Evolutionary conservation across 805 yeast genomes (phyloP), one percentile per base, ranked within the genome.

Genomic region (Kodamaea jinghongensis): DNA sequence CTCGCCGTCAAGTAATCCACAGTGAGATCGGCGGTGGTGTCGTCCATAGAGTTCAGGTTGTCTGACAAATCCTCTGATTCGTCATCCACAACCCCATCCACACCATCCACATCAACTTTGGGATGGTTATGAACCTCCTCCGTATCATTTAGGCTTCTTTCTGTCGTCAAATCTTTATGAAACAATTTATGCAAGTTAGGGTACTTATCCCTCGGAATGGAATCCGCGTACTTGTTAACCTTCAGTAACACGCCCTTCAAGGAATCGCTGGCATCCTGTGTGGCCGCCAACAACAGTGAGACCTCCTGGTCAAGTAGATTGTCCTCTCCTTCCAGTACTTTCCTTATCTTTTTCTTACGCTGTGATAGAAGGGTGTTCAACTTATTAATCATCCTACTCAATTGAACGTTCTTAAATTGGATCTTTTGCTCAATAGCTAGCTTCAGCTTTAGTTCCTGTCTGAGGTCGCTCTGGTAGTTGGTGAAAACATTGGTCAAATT

Each of bases 391-490:
- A 54, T 45, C 43, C 65, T 65, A 13, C 64, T 61, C 10, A 67
- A 55, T 28, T 54, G 55, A 17, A 67, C 61, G 47, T 69, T 69
- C 40, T 65, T 64, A 43, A 55, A 57, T 48, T 69, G 75, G 30
- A 70, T 58, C 42, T 55, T 56, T 49, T 68, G 73, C 46, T 70
- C 74, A 10, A 60, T 49, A 7, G 63, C 49, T 32, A 70, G 46
- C 31, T 62, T 60, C 17, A 45, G 45, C 39, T 63, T 54, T 30
- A 68, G 58, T 35, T 66, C 71, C 26, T 44, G 46, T 42, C 61
- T 51, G 37, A 70, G 53, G 40, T 70, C 75, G 17, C 51, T 45
- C 42, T 67, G 67, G 43, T 67, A 70, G 34, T 59, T 58, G 14
- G 49, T 17, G 5, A 63, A 47, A 5, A 61, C 66, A 14, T 46